Conservation (phyloP, 805 yeast genomes). For the Osmozyma mogii region DNA sequence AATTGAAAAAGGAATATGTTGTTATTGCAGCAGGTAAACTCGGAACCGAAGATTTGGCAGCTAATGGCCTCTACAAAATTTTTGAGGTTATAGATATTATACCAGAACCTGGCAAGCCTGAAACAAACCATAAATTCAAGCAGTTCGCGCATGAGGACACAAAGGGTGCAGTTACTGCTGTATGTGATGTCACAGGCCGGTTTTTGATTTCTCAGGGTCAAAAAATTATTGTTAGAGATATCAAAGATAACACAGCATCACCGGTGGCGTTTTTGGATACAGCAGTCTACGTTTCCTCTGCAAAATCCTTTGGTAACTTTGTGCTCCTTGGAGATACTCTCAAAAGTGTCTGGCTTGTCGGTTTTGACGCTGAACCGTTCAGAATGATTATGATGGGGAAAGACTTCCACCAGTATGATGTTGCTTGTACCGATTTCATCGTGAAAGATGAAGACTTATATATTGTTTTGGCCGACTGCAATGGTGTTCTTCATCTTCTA, state of each 20-base stretch:
- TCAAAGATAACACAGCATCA: constrained; percentile 80
- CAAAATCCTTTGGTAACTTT: constrained; percentile 77
- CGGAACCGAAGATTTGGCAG: constrained; percentile 71
- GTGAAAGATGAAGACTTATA: constrained; percentile 62
- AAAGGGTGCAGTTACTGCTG: constrained; percentile 75
- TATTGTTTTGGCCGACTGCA: constrained; percentile 62
- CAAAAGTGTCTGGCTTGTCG: constrained; percentile 71
- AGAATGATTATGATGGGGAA: constrained; percentile 73
- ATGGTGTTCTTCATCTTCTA: constrained; percentile 58
- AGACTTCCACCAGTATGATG: constrained; percentile 57
- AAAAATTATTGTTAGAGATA: constrained; percentile 67
- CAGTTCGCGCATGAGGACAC: constrained; percentile 64
- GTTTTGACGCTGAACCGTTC: constrained; percentile 94
- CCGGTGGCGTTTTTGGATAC: constrained; percentile 93
- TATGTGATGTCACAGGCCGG: constrained; percentile 76
- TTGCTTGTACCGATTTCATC: constrained; percentile 68
- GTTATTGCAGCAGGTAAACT: constrained; percentile 73
- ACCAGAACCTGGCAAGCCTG: constrained; percentile 85
- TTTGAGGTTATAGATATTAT: constrained; percentile 74
- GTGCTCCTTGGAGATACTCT: constrained; percentile 74
- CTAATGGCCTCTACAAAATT: constrained; percentile 70
- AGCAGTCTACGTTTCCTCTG: constrained; percentile 69
- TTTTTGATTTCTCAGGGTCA: constrained; percentile 84
- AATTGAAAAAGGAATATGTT: constrained; percentile 54
- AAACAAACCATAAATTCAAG: constrained; percentile 71